A percentile compares a stretch with the other conserved stretches of the same genome.
These are phyloP conservation scores for Xylaria grammica DNA, from an alignment of 495 filamentous ascomycete species.

Conservation along the genomic window DNA sequence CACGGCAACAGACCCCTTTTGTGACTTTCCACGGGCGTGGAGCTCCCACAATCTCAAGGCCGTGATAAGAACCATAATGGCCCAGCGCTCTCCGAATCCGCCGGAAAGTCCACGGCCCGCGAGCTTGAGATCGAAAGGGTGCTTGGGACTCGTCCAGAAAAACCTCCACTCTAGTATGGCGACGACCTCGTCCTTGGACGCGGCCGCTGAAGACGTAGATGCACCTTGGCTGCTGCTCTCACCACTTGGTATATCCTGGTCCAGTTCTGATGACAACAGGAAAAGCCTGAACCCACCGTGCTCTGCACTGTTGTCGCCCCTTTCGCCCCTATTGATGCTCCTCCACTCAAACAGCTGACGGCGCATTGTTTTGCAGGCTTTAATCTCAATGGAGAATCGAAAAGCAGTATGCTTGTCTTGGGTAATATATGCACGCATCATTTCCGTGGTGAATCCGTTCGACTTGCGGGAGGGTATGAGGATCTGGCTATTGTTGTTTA, in stretches of 20 bases:
- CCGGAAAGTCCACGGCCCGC: background rate
- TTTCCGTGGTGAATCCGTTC: background rate
- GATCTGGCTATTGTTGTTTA: constrained; percentile 6
- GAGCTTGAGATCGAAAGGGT: constrained; percentile 9
- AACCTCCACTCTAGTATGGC: background rate
- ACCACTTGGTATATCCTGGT: background rate
- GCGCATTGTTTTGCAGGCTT: background rate
- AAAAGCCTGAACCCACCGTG: constrained; percentile 11
- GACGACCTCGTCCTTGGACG: background rate
- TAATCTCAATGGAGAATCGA: background rate
- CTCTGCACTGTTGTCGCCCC: background rate
- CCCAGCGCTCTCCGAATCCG: constrained; percentile 1
- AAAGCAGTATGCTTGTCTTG: background rate
- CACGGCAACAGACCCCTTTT: background rate
- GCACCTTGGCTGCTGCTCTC: background rate
- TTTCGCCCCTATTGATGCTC: background rate
- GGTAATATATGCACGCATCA: constrained; percentile 4
- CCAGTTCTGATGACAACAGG: background rate
- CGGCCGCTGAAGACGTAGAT: background rate
- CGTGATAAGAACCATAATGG: constrained; percentile 9
- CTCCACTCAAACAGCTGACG: constrained; percentile 2
- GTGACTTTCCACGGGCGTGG: background rate
- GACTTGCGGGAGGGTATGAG: background rate
- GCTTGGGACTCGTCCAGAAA: constrained; percentile 1
- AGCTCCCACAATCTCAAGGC: constrained; percentile 4